Evolutionary conservation across 257 asterid species (phyloP).

Genomic region (Lycium barbarum): DNA sequence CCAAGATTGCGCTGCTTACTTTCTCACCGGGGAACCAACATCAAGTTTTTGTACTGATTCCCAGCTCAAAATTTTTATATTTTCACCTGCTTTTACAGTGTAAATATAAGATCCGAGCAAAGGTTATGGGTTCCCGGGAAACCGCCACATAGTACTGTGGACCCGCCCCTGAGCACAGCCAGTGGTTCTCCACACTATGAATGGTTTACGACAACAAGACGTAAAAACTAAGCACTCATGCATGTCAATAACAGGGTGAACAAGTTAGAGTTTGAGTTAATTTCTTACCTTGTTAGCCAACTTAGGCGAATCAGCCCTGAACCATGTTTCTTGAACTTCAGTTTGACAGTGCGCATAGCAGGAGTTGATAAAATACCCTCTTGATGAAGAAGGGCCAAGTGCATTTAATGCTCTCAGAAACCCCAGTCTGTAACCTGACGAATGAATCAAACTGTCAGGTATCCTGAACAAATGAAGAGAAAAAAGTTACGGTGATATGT

Average conservation of each 20-base stretch:
- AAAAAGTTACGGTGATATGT: background rate
- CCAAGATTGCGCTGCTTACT: too few species aligned
- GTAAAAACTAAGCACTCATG: background rate
- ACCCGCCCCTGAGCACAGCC: too few species aligned
- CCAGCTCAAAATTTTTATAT: too few species aligned
- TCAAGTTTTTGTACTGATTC: too few species aligned
- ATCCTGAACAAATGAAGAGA: background rate
- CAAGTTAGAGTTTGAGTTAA: background rate
- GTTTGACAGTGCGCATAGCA: slow-evolving; percentile 94
- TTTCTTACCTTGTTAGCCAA: slow-evolving; percentile 57
- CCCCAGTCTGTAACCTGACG: slow-evolving; percentile 32
- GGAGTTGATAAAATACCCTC: slow-evolving; percentile 81
- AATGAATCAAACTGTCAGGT: background rate
- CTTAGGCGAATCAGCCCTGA: slow-evolving; percentile 62
- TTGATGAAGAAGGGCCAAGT: slow-evolving; percentile 59
- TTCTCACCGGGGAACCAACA: too few species aligned
- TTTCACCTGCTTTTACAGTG: too few species aligned
- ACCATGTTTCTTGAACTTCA: slow-evolving; percentile 81
- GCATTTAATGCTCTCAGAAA: slow-evolving; percentile 55
- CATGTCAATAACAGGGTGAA: background rate
- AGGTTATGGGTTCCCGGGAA: too few species aligned
- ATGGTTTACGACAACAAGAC: background rate
- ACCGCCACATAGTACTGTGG: too few species aligned
- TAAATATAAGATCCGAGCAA: too few species aligned
- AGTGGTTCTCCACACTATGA: background rate